Evolutionary conservation across 495 filamentous ascomycete genomes (phyloP), one percentile per base, ranked within the genome.

Genomic region (Annulohypoxylon moriforme): DNA sequence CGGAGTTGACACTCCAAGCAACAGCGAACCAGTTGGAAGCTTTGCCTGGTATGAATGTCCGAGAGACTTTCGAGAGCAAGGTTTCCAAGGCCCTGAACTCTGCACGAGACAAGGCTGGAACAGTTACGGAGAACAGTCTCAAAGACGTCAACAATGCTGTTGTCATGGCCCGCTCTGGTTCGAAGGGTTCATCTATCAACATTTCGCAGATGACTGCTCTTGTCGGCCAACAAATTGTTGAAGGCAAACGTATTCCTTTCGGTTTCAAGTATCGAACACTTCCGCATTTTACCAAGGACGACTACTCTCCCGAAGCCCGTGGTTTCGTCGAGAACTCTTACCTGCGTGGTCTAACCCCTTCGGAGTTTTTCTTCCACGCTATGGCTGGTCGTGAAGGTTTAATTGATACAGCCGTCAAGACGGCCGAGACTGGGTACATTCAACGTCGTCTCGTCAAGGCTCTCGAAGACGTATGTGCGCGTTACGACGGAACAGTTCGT

Each of bases 311-410:
- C 11, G 94, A 98, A 76, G 96, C 96, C 42, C 89, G 95, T 80
- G 96, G 96, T 36, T 99, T 99, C 80, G 94, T 99, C 33, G 96
- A 99, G 81, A 99, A 99, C 82, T 99, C 96, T 0, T 99, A 99
- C 74, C 88, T 99, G 27, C 92, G 96, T 85, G 96, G 96, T 36
- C 82, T 99, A 65, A 99, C 96, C 0, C 94, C 96, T 1, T 91
- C 92, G 1, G 96, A 99, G 74, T 99, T 98, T 80, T 99, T 97
- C 85, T 99, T 99, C 87, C 96, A 99, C 84, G 96, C 96, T 71
- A 99, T 99, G 96, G 96, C 96, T 83, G 96, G 96, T 92, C 91
- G 96, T 83, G 96, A 99, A 81, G 96, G 96, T 96, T 85, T 99
- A 49, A 99, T 99, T 73, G 96, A 99, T 88, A 99, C 96, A 20